Conservation (phyloP, 202 grass and related monocot genomes). For the Bolboschoenoplectus hybrid region DNA sequence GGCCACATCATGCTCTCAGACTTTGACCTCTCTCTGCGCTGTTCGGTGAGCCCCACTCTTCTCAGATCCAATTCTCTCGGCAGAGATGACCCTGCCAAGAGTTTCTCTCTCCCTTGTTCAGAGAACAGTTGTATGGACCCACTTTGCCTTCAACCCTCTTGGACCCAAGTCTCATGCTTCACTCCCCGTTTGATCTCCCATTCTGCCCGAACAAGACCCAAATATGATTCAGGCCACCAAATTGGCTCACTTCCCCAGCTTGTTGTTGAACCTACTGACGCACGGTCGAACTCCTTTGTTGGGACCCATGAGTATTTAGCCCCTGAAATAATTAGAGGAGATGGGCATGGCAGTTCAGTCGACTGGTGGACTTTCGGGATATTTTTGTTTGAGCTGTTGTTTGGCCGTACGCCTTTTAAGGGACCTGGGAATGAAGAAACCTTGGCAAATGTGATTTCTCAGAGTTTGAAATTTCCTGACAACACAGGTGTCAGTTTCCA, state of each 20-base stretch:
- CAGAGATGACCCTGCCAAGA: conserved; percentile 67
- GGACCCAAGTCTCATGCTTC: conserved; percentile 87
- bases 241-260: conserved; percentile 74
- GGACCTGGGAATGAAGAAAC: conserved; percentile 90
- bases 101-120: conserved; percentile 76
- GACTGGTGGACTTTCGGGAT: conserved; percentile 99
- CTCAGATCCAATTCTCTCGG: conserved; percentile 69
- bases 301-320: conserved; percentile 97
- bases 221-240: conserved; percentile 59
- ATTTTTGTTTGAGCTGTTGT: conserved; percentile 89
- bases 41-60: conserved; percentile 84
- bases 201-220: conserved; percentile 51
- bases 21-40: conserved; percentile 94
- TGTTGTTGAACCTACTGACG: conserved; percentile 88
- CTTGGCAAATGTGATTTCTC: conserved; percentile 83
- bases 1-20: conserved; percentile 99
- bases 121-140: conserved; percentile 88
- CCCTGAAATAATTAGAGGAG: conserved; percentile 96
- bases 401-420: conserved; percentile 81
- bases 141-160: conserved; percentile 83
- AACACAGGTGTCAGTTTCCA: conserved; percentile 72
- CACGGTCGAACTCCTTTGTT: conserved; percentile 90
- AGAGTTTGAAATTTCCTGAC: conserved; percentile 88
- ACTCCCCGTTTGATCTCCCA: conserved; percentile 72
- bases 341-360: conserved; percentile 94